Conservation (phyloP, 345 rosid species). For the Camelina hispida region DNA sequence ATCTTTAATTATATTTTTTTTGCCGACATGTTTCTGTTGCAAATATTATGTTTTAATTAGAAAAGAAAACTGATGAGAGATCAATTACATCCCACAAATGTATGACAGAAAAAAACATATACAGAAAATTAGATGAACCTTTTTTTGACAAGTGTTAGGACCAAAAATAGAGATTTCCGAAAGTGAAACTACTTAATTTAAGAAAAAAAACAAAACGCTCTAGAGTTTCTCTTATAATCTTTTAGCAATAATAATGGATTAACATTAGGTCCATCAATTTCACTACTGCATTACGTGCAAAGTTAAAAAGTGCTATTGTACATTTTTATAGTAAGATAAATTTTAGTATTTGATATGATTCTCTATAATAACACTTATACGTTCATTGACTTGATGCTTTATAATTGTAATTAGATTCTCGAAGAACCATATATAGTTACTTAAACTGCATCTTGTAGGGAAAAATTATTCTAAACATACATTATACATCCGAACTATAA, state of each 20-base stretch:
- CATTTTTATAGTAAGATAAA: conserved; percentile 4
- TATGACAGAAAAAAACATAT: neutral
- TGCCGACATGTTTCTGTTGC: conserved; percentile 26
- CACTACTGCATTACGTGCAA: too few relatives aligned
- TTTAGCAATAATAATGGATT: too few relatives aligned
- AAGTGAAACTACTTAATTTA: conserved; percentile 1
- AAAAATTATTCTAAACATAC: conserved; percentile 16
- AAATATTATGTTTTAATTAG: neutral
- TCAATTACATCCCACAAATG: conserved; percentile 3
- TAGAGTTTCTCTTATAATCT: too few relatives aligned
- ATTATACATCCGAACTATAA: neutral
- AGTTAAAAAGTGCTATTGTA: neutral
- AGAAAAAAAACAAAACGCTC: too few relatives aligned
- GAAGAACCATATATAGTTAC: neutral
- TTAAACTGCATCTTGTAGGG: conserved; percentile 18
- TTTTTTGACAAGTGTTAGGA: conserved; percentile 6
- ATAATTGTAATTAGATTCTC: conserved; percentile 19
- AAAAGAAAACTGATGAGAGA: neutral
- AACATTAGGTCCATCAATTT: too few relatives aligned
- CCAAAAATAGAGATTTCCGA: neutral
- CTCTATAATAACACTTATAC: conserved; percentile 8
- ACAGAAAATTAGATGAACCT: neutral
- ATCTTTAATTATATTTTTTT: neutral
- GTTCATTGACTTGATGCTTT: conserved; percentile 32
- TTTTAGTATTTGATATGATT: conserved; percentile 33